Evolutionary conservation across 2,329 filamentous ascomycete genomes (phyloP).

Genomic region (Penicillium capsulatum): DNA sequence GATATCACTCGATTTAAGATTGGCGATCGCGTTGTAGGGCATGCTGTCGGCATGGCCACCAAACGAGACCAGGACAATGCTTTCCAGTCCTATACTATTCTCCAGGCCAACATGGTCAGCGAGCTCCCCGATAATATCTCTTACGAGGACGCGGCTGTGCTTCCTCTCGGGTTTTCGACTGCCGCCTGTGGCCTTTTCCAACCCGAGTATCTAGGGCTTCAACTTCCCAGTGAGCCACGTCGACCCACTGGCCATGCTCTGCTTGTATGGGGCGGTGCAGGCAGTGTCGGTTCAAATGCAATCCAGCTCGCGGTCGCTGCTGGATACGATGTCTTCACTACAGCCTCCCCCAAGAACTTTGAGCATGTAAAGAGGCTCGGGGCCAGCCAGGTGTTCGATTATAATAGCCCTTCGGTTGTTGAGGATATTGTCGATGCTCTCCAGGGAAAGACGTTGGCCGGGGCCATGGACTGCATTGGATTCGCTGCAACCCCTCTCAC

Average conservation of each 20-base stretch:
- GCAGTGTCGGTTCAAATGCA: conserved; percentile 45
- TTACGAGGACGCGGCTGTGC: conserved; percentile 28
- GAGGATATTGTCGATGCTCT: too few relatives aligned
- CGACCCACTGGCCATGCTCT: too few relatives aligned
- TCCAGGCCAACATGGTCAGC: conserved; percentile 17
- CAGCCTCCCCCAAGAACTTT: conserved; percentile 43
- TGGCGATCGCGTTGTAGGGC: conserved; percentile 30
- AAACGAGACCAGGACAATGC: conserved; percentile 13
- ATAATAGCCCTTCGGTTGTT: too few relatives aligned
- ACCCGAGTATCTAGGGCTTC: too few relatives aligned
- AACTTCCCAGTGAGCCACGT: too few relatives aligned
- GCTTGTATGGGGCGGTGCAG: too few relatives aligned
- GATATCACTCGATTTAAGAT: conserved; percentile 11
- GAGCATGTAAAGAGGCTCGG: conserved; percentile 44
- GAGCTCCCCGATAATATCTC: conserved; percentile 27
- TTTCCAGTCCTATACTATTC: conserved; percentile 33
- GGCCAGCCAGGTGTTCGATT: conserved; percentile 45
- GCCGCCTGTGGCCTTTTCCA: too few relatives aligned
- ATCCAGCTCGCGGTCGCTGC: conserved; percentile 46
- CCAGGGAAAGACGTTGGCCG: too few relatives aligned
- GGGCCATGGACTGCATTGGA: too few relatives aligned
- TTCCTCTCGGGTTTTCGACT: conserved; percentile 1
- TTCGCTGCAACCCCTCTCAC: too few relatives aligned
- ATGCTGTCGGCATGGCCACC: conserved; percentile 14
- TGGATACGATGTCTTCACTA: conserved; percentile 47